Evolutionary conservation across 176 grass and related monocot species (phyloP).

Genomic region (Oryza rufipogon): DNA sequence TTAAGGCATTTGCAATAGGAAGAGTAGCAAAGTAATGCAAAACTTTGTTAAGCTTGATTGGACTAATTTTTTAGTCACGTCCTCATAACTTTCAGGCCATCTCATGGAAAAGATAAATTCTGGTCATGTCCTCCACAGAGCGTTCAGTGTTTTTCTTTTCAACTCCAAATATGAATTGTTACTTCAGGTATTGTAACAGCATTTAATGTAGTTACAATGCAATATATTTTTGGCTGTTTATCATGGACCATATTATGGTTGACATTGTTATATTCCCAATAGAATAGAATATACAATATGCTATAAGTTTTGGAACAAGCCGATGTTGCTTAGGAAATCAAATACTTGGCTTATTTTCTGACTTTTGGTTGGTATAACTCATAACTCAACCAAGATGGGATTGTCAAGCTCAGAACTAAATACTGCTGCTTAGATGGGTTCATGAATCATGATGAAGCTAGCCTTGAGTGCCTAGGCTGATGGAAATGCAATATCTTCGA

Average conservation of each 20-base stretch:
- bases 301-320: neutral
- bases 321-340: neutral
- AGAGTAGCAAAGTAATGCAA: neutral
- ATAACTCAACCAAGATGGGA: neutral
- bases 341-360: neutral
- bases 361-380: neutral
- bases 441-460: neutral
- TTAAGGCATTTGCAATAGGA: neutral
- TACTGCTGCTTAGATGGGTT: neutral
- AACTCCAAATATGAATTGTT: constrained; percentile 88
- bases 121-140: constrained; percentile 75
- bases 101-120: constrained; percentile 94
- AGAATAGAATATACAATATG: neutral
- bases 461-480: neutral
- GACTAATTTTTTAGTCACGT: neutral
- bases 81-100: constrained; percentile 65
- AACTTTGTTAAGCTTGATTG: neutral
- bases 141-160: constrained; percentile 92
- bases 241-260: neutral
- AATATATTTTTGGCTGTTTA: neutral
- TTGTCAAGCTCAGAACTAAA: neutral
- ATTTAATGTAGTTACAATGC: neutral
- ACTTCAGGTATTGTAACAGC: constrained; percentile 63
- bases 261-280: neutral
- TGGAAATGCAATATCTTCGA: neutral